Base-by-base conservation (phyloP, 2,329 filamentous ascomycete genomes). In the Sporothrix pseudoabietina region DNA sequence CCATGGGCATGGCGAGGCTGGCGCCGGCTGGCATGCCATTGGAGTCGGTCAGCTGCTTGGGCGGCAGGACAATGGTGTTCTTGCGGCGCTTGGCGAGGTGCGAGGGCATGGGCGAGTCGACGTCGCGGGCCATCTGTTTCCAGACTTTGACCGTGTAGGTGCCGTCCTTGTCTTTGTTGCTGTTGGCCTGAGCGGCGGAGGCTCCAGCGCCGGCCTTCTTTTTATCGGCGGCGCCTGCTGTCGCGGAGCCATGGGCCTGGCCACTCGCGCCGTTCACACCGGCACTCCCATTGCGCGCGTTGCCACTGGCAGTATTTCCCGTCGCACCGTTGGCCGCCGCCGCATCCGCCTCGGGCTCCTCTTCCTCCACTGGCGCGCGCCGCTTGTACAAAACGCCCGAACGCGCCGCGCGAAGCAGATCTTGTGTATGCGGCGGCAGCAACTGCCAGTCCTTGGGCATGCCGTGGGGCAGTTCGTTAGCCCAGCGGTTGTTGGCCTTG, bases 381-480 rank as follows among this genome's bases (percentile, higher is more conserved):
- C 91, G 88, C 80, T 97, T 94, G 78, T 92, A 94, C 14, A 93
- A 84, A 71, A 88, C 87, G 6, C 92, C 92, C 26, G 92, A 93
- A 74, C 94, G 89, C 66, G 94, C 93, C 52, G 92, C 92, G 73
- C 92, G 90, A 16, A 98, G 85, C 5, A 98, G 86, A 76, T 94
- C 92, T 78, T 96, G 92, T 71, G 91, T 95, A 80, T 94, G 92
- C 0, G 91, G 87, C 0, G 92, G 88, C 10, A 98, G 85, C 44
- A 97, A 85, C 73, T 92, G 88, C 41, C 89, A 92, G 80, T 97
- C 95, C 78, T 92, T 92, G 54, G 95, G 95, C 93, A 98, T 95
- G 61, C 88, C 89, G 76, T 88, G 85, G 3, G 93, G 90, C 22
- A 94, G 87, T 79, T 97, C 94, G 66, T 85, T 79, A n/a, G 90